Conservation (phyloP, 2,329 filamentous ascomycete genomes). For the Aspergillus sp. region DNA sequence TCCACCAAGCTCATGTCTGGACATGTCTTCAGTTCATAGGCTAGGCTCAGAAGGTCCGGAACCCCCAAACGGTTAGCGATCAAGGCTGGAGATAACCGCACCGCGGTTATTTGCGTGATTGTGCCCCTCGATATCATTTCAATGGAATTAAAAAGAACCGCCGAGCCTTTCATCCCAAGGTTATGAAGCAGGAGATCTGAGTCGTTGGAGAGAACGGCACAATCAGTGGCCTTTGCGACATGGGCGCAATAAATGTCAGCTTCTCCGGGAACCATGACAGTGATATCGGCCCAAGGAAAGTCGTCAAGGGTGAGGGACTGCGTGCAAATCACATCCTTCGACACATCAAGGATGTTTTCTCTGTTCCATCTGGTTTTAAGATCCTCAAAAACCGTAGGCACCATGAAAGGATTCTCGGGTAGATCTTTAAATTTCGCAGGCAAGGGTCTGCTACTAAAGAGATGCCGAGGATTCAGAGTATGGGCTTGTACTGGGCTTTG, state of each 20-base stretch:
- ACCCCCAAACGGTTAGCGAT: slow-evolving; percentile 35
- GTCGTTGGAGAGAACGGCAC: slow-evolving; percentile 73
- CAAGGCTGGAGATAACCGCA: slow-evolving; percentile 36
- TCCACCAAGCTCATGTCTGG: slow-evolving; percentile 27
- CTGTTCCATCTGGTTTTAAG: slow-evolving; percentile 50
- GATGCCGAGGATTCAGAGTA: slow-evolving; percentile 16
- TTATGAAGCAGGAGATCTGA: slow-evolving; percentile 80
- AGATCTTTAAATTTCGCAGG: slow-evolving; percentile 33
- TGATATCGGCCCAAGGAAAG: slow-evolving; percentile 36
- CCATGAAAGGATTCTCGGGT: slow-evolving; percentile 66
- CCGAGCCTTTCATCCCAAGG: slow-evolving; percentile 58
- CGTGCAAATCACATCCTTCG: slow-evolving; percentile 15
- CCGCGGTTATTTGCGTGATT: slow-evolving; percentile 26
- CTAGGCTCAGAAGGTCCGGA: slow-evolving; percentile 32
- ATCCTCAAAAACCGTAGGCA: slow-evolving; percentile 72
- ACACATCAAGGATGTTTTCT: slow-evolving; percentile 20
- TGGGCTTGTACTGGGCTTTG: slow-evolving; percentile 6
- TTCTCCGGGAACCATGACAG: slow-evolving; percentile 72
- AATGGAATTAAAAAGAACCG: slow-evolving; percentile 69
- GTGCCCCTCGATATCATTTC: slow-evolving; percentile 29
- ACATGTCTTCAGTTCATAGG: slow-evolving; percentile 38
- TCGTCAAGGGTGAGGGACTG: slow-evolving; percentile 25
- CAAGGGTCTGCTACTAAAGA: slow-evolving; percentile 26
- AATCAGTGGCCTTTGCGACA: slow-evolving; percentile 54
- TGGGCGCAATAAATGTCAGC: slow-evolving; percentile 78